phyloP scores from a whole-genome alignment of 805 yeast genomes.

The Komagataella populi region DNA sequence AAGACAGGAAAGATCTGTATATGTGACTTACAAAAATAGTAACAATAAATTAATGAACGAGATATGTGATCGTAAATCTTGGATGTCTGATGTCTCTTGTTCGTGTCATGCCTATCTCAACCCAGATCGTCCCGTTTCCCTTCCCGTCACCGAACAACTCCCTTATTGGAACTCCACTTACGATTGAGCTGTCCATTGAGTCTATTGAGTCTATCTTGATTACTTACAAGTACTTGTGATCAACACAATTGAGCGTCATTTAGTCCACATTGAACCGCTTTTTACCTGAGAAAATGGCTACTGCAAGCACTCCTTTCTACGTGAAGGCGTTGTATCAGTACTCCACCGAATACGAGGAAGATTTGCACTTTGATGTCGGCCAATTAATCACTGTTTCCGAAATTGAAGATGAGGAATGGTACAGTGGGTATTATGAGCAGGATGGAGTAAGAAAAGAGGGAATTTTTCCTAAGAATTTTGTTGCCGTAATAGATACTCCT shows the following conservation, averaged over 20 bases:
- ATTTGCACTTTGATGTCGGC: constrained; percentile 55
- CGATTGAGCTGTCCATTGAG: background rate
- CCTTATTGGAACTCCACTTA: background rate
- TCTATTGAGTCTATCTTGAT: background rate
- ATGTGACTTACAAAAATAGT: constrained; percentile 47
- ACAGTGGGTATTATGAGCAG: constrained; percentile 47
- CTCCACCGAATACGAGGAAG: constrained; percentile 63
- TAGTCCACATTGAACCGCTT: background rate
- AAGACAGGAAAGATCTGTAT: constrained; percentile 60
- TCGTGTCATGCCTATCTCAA: background rate
- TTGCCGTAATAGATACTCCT: constrained; percentile 14
- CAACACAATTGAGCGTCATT: background rate
- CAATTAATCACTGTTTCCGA: constrained; percentile 63
- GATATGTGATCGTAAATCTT: background rate
- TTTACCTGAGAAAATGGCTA: background rate
- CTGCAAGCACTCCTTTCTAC: constrained; percentile 34
- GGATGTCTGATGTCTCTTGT: constrained; percentile 1
- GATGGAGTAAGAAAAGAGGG: constrained; percentile 43
- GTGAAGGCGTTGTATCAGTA: constrained; percentile 57
- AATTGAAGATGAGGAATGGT: constrained; percentile 90
- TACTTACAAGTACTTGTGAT: background rate
- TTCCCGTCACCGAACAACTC: background rate
- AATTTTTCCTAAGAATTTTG: constrained; percentile 82
- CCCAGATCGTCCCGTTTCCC: background rate
- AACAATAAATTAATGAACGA: constrained; percentile 17